Base-by-base conservation (phyloP, 768 basidiomycete genomes). In the Hericium rajendrae region DNA sequence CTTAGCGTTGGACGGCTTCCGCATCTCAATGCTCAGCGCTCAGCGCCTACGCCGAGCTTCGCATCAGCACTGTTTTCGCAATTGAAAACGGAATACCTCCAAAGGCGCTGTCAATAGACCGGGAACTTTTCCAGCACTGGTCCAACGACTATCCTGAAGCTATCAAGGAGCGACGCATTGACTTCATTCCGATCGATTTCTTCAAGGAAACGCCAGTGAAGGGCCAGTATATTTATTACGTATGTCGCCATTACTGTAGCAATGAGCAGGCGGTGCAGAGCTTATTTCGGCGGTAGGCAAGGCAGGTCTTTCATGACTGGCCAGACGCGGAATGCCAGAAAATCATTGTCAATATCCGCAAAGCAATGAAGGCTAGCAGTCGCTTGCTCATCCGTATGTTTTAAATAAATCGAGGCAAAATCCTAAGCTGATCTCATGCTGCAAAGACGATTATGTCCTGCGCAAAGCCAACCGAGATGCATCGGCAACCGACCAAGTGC, bases 271-370 rank as follows among this genome's bases (percentile, higher is more conserved):
- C 12, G 16, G 22, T 20, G 6, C 18, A 28, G 22, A 2, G 26
- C 38, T 15, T 3, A 46, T 10, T 15, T n/a, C 9, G 26, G 22
- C 22, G 39, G 22, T 53, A 75, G 74, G 37, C 76, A 54, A 69
- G 71, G n/a, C 67, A 72, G 20, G 67, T 75, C 54, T 51, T 75
- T 11, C 77, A 76, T 53, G 70, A 77, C 55, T 78, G 77, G 77
- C 69, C 72, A 0, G 67, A 74, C 53, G 64, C 64, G 2, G 67
- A 71, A 41, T 68, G 69, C 58, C 38, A 72, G 22, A 63, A 64
- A 32, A 76, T 78, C 48, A 64, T 78, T 1, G 62, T 54, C 1
- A 67, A 70, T 54, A 64, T 77, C 1, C 66, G 67, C 18, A 67
- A 68, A 24, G 72, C 69, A 0, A 74, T 77, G 71, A 64, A 61